phyloP scores from a whole-genome alignment of 306 rosid species.

The Geum urbanum region DNA sequence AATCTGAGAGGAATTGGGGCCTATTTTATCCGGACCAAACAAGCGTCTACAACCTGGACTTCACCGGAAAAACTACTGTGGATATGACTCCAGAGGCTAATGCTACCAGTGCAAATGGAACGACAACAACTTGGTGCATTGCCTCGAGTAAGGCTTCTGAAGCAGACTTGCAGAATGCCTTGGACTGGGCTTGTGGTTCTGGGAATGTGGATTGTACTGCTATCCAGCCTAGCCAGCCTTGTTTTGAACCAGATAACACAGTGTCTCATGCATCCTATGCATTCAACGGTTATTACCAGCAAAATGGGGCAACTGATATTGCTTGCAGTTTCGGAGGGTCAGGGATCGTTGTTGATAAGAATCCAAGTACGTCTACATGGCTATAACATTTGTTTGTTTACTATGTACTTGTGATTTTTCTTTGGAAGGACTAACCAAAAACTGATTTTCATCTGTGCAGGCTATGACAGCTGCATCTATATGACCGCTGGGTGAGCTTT shows the following conservation, averaged over 20 bases:
- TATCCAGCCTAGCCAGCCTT: slow-evolving; percentile 95
- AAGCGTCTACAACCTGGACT: slow-evolving; percentile 88
- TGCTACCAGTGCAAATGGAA: slow-evolving; percentile 55
- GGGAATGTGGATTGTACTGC: slow-evolving; percentile 94
- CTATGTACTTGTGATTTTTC: background rate
- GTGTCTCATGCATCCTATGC: slow-evolving; percentile 89
- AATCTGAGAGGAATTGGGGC: slow-evolving; percentile 98
- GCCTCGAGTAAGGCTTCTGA: slow-evolving; percentile 79
- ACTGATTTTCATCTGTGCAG: slow-evolving; percentile 40
- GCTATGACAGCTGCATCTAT: slow-evolving; percentile 82
- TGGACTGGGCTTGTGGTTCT: slow-evolving; percentile 96
- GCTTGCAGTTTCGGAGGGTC: slow-evolving; percentile 94
- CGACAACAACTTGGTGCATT: slow-evolving; percentile 83
- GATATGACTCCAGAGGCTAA: slow-evolving; percentile 55
- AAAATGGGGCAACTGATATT: slow-evolving; percentile 82
- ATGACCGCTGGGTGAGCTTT: slow-evolving; percentile 68
- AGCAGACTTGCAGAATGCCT: slow-evolving; percentile 81
- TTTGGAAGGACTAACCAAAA: slow-evolving; percentile 12
- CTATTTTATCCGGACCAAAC: slow-evolving; percentile 92
- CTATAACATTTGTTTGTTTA: background rate
- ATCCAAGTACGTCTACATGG: slow-evolving; percentile 71
- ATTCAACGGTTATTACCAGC: slow-evolving; percentile 85
- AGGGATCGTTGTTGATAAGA: slow-evolving; percentile 74
- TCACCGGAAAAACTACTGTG: slow-evolving; percentile 69
- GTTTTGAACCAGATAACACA: slow-evolving; percentile 81